Conservation (phyloP, 441 rosid species). For the Raphanus hybrid region DNA sequence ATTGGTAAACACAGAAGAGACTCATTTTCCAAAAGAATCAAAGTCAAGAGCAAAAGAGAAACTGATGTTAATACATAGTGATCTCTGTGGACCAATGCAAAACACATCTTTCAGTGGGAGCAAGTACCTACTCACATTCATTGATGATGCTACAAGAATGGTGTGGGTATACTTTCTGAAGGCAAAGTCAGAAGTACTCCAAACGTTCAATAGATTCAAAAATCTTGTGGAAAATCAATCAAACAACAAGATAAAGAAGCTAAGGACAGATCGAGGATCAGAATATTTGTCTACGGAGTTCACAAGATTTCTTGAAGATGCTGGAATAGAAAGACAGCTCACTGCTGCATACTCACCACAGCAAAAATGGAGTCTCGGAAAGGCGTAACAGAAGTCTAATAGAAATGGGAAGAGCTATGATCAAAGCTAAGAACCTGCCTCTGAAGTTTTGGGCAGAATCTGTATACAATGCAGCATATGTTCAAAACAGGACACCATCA, state of each 20-base stretch:
- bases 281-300: not conserved
- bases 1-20: not conserved
- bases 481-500: not conserved
- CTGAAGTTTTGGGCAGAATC: not conserved
- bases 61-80: not conserved
- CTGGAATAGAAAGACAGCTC: not conserved
- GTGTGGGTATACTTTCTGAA: not conserved
- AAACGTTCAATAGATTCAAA: slow-evolving; percentile 10
- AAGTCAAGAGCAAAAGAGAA: not conserved
- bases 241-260: not conserved
- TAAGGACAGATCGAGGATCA: not conserved
- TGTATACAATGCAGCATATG: not conserved
- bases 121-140: not conserved
- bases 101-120: not conserved
- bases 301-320: not conserved
- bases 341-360: slow-evolving; percentile 3
- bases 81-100: not conserved
- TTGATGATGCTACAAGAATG: slow-evolving; percentile 12
- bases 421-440: not conserved
- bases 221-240: slow-evolving; percentile 13
- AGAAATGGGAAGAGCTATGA: slow-evolving; percentile 9
- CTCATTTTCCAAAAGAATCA: not conserved
- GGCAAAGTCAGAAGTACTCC: slow-evolving; percentile 2
- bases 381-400: not conserved
- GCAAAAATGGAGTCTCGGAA: slow-evolving; percentile 12